A percentile compares a stretch with the other conserved stretches of the same genome.
Evolutionary conservation across 441 rosid species (phyloP).

Genomic region (Omphalea diandra): DNA sequence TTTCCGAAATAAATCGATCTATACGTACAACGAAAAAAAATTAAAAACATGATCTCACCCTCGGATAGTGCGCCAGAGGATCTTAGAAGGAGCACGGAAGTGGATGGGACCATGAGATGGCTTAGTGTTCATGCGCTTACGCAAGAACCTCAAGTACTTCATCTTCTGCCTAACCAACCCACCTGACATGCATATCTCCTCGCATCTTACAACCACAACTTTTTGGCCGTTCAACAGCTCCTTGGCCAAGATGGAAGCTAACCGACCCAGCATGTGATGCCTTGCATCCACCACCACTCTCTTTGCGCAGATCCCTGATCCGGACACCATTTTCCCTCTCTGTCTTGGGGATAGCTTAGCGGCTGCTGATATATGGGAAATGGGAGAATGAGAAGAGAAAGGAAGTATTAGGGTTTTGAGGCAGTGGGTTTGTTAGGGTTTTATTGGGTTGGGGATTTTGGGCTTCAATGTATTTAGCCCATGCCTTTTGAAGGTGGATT

Average conservation of each 20-base stretch:
- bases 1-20: not conserved
- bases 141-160: conserved; percentile 88
- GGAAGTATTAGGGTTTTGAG: conserved; percentile 18
- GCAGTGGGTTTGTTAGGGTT: not conserved
- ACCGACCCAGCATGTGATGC: conserved; percentile 82
- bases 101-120: conserved; percentile 98
- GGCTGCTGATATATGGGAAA: not conserved
- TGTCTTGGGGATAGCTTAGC: not conserved
- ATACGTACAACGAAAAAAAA: not conserved
- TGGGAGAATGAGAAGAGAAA: not conserved
- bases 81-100: conserved; percentile 91
- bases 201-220: conserved; percentile 80
- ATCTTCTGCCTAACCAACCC: conserved; percentile 91
- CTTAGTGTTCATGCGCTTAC: conserved; percentile 95
- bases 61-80: conserved; percentile 93
- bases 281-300: conserved; percentile 80
- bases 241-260: conserved; percentile 72
- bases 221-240: conserved; percentile 86
- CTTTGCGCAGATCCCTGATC: conserved; percentile 81
- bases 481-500: not conserved
- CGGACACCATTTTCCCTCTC: conserved; percentile 63
- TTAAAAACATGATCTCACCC: conserved; percentile 42
- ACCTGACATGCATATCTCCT: conserved; percentile 87
- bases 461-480: not conserved
- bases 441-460: not conserved